Evolutionary conservation across 768 basidiomycete species (phyloP).

Genomic region (Kwoniella mangroviensis): DNA sequence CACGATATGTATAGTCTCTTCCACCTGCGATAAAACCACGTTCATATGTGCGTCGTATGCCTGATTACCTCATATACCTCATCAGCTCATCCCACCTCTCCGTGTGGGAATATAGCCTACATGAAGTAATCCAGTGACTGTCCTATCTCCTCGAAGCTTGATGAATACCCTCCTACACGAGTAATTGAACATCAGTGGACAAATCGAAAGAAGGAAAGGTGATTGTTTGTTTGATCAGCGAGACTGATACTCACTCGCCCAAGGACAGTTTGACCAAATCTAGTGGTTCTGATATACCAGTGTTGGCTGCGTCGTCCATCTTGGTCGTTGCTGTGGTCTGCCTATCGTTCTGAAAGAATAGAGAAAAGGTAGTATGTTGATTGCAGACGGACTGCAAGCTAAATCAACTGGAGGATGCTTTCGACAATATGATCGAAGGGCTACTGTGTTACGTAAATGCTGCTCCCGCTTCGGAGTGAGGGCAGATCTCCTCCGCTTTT

Average conservation of each 20-base stretch:
- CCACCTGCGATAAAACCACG: conserved; percentile 93
- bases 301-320: conserved; percentile 53
- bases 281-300: conserved; percentile 73
- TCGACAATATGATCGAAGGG: background rate
- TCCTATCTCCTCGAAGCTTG: conserved; percentile 92
- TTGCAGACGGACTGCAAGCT: no score
- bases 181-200: no score
- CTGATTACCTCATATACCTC: conserved; percentile 60
- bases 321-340: background rate
- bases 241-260: conserved; percentile 66
- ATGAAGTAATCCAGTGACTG: conserved; percentile 88
- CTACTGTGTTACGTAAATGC: background rate
- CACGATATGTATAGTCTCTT: conserved; percentile 96
- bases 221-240: no score
- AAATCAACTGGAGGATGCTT: background rate
- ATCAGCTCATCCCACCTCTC: background rate
- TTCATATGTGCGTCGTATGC: conserved; percentile 99
- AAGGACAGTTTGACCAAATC: conserved; percentile 95
- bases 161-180: conserved; percentile 77
- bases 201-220: no score
- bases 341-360: no score
- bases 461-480: background rate
- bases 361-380: no score
- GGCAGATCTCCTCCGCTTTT: background rate
- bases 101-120: conserved; percentile 62